phyloP scores from a whole-genome alignment of 306 rosid genomes.

The Prunus fruticosa region DNA sequence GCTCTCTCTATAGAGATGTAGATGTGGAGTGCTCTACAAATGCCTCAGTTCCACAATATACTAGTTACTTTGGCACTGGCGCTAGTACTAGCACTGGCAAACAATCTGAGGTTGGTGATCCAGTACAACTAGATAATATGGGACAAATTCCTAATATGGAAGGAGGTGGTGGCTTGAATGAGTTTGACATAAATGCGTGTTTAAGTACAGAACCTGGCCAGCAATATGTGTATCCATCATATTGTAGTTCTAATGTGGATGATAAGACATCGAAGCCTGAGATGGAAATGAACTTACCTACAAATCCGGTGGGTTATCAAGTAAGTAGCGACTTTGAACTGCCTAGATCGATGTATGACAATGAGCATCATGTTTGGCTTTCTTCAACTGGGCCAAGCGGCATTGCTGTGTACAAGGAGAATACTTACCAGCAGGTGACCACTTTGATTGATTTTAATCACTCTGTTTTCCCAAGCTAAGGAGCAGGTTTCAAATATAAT shows the following conservation, averaged over 20 bases:
- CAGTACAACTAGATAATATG: conserved; percentile 43
- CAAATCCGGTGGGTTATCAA: conserved; percentile 46
- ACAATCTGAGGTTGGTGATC: conserved; percentile 44
- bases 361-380: conserved; percentile 56
- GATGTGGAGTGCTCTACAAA: conserved; percentile 46
- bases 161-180: conserved; percentile 44
- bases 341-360: conserved; percentile 50
- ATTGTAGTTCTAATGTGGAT: conserved; percentile 23
- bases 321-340: conserved; percentile 43
- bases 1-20: conserved; percentile 34
- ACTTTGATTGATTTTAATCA: neutral
- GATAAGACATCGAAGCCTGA: conserved; percentile 34
- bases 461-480: neutral
- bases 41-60: conserved; percentile 45
- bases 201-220: conserved; percentile 43
- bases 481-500: neutral
- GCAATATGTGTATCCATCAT: conserved; percentile 41
- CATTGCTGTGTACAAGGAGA: conserved; percentile 56
- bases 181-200: conserved; percentile 45
- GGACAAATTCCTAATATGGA: conserved; percentile 28
- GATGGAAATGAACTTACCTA: conserved; percentile 31
- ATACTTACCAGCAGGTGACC: conserved; percentile 51
- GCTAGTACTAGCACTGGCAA: conserved; percentile 19
- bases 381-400: conserved; percentile 48
- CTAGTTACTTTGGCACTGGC: conserved; percentile 37